phyloP scores from a whole-genome alignment of 2,329 filamentous ascomycete species.

The Neonectria sp. region DNA sequence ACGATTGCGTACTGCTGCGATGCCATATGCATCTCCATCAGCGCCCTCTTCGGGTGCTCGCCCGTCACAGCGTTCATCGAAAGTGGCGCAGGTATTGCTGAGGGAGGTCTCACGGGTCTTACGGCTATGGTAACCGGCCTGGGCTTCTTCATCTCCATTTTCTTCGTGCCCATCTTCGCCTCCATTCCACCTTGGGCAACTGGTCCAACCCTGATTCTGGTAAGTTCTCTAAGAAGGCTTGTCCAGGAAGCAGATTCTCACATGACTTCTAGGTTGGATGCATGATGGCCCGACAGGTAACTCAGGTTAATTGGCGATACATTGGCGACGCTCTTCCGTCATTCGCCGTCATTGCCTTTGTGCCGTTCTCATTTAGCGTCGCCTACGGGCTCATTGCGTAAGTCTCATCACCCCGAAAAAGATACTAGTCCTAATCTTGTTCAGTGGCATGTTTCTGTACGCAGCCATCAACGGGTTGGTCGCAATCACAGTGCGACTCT shows the following conservation, averaged over 20 bases:
- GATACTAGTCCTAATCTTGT: background rate
- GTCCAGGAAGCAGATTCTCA: background rate
- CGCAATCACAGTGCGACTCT: conserved; percentile 28
- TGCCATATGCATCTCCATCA: conserved; percentile 76
- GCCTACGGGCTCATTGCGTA: conserved; percentile 82
- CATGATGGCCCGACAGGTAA: conserved; percentile 82
- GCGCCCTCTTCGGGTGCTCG: conserved; percentile 75
- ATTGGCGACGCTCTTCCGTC: conserved; percentile 84
- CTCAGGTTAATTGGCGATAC: conserved; percentile 88
- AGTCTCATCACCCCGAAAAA: background rate
- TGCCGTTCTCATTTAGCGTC: conserved; percentile 89
- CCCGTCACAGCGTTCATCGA: conserved; percentile 81
- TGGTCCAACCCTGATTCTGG: conserved; percentile 81
- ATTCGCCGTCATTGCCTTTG: conserved; percentile 83
- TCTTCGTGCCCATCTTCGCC: conserved; percentile 80
- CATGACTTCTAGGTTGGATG: conserved; percentile 69
- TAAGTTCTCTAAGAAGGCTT: conserved; percentile 4
- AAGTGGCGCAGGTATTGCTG: conserved; percentile 78
- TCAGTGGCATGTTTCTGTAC: conserved; percentile 39
- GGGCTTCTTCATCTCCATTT: conserved; percentile 77
- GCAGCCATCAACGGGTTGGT: conserved; percentile 33
- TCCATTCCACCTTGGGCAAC: conserved; percentile 83
- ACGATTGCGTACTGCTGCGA: conserved; percentile 81
- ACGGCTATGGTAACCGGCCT: conserved; percentile 76
- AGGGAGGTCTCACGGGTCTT: conserved; percentile 78